Base-by-base conservation (phyloP, 2,329 filamentous ascomycete species). In the Geoglossum cookeanum region DNA sequence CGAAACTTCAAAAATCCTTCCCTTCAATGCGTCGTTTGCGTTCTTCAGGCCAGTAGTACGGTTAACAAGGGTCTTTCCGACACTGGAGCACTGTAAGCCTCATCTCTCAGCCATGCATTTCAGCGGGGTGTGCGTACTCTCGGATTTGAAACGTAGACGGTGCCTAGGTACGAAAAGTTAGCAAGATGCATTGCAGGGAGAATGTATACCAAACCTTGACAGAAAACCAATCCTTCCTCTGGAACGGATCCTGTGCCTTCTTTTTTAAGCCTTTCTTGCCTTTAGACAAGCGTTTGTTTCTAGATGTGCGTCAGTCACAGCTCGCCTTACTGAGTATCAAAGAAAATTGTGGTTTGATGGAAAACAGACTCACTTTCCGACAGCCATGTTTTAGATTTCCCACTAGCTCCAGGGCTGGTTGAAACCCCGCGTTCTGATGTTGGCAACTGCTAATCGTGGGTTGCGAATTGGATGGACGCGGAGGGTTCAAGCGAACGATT, bases 201-300 rank as follows among this genome's bases (percentile, higher is more conserved):
- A 30, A 58, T 9, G 35, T 27, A 33, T 13, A 8, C 30, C 7
- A n/a, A 70, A 87, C 85, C 84, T 97, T 97, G 77, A 98, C 84
- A 70, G 85, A 87, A 79, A 90, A 98, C 87, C 94, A 97, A 75
- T 97, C 92, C 83, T 98, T 98, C 74, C 91, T 87, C 70, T 90
- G 82, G 81, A 97, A 97, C 70, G 92, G 91, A 76, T 98, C 92
- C 68, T 85, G 78, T 70, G 90, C 91, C 79, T 91, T 91, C 91
- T 98, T 97, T 88, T 97, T 97, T 74, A 97, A 81, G 76, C 92
- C 91, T 84, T 98, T 98, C 88, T 97, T 98, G 79, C 92, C 92
- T 84, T 98, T 98, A 66, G 92, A 97, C 80, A 98, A 84, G 82
- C 92, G 89, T 89, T 98, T 98, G 85, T 98, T 98, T 87, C 85